Base-by-base conservation (phyloP, 2,329 filamentous ascomycete species). In the Xylaria sp. region DNA sequence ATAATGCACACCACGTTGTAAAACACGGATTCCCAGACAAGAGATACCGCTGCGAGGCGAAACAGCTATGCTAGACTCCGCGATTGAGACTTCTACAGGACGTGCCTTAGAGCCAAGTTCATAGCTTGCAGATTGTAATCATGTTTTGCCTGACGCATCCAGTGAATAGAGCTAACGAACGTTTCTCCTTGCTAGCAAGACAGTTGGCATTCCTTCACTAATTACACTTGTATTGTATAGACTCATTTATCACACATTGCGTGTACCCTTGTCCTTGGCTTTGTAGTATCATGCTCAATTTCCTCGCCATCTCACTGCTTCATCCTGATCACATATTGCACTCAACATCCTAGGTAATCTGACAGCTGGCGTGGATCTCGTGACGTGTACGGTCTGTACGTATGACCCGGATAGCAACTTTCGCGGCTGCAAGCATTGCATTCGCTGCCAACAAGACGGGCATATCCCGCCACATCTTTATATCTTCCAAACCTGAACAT, bases 81-180 rank as follows among this genome's bases (percentile, higher is more conserved):
- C 36, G 9, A 56, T 28, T 28, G 9, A 33, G 56, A 15, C 20
- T 31, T 28, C 33, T 28, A 52, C 49, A 55, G 25, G 46, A 12
- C 20, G 28, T 9, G 9, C 36, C n/a, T 15, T 1, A 23, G 46
- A 46, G 23, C 41, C 31, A 39, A 57, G 46, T 43, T 55, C 18
- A 33, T 56, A 55, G 41, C 20, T 31, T 28, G 39, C 39, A 81
- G 48, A 18, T 6, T 9, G 36, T 0, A 15, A 33, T 81, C 72
- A 25, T 49, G 33, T 20, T 43, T 57, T 43, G 8, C 20, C 20
- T 57, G 3, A 3, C 12, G 43, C n/a, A 39, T 25, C 10, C 6
- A 20, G 52, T 56, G 10, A 15, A 15, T 23, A 43, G 9, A 9
- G 36, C 20, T 18, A 28, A 36, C 23, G 39, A 39, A 10, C 5